Percentiles rank a stretch among this genome's conserved stretches.
Evolutionary conservation across 257 asterid genomes (phyloP).

Genomic region (Rauvolfia tetraphylla): DNA sequence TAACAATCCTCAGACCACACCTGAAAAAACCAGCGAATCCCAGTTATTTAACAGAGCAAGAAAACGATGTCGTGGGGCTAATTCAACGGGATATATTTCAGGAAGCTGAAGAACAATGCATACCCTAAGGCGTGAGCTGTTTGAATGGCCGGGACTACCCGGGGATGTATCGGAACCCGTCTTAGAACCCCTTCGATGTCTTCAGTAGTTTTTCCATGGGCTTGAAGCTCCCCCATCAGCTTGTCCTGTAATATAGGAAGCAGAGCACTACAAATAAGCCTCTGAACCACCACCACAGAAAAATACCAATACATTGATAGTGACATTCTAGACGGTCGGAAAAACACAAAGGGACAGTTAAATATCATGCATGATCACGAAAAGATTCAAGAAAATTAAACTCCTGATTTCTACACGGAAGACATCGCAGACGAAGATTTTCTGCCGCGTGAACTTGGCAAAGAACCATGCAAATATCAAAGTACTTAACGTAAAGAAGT

Average conservation of each 20-base stretch:
- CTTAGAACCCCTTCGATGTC: conserved; percentile 36
- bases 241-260: conserved; percentile 25
- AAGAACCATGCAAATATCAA: too few relatives aligned
- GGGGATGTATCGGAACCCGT: conserved; percentile 36
- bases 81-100: not conserved
- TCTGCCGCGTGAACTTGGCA: not conserved
- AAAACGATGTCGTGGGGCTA: rapidly evolving
- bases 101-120: not conserved
- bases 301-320: not conserved
- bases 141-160: conserved; percentile 39
- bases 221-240: conserved; percentile 41
- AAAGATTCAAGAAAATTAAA: not conserved
- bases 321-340: not conserved
- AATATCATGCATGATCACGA: too few relatives aligned
- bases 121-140: conserved; percentile 47
- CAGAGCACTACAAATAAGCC: not conserved
- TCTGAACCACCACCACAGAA: not conserved
- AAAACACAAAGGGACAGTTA: too few relatives aligned
- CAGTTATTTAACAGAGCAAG: not conserved
- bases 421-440: not conserved
- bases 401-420: not conserved
- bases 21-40: conserved; percentile 10
- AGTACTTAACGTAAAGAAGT: not conserved
- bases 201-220: conserved; percentile 31
- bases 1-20: conserved; percentile 82